Evolutionary conservation across 495 filamentous ascomycete species (phyloP).

Genomic region (Cudoniella acicularis): DNA sequence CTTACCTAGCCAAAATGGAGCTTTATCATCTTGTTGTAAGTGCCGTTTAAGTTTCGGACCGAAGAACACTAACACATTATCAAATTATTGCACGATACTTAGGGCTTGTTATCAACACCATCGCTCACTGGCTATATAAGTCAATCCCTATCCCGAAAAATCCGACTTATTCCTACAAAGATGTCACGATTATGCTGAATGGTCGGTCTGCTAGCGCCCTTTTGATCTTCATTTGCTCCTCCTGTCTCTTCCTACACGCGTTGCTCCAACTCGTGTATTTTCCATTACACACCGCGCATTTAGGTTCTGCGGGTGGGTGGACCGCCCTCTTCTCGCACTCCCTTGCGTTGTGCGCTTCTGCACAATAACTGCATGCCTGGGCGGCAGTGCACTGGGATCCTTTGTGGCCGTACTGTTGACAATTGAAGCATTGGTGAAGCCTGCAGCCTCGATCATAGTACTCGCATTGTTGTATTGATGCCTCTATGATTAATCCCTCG

Average conservation of each 20-base stretch:
- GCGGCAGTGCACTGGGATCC: conserved; percentile 14
- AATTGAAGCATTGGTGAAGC: conserved; percentile 21
- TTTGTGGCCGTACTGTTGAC: conserved; percentile 20
- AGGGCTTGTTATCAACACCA: conserved; percentile 60
- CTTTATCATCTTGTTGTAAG: conserved; percentile 15
- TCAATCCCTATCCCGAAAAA: conserved; percentile 59
- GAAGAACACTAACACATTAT: conserved; percentile 16
- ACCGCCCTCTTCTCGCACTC: conserved; percentile 18
- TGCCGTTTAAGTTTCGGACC: conserved; percentile 11
- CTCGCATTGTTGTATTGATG: conserved; percentile 12
- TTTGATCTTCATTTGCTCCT: conserved; percentile 9
- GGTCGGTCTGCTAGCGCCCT: conserved; percentile 38
- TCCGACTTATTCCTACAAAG: conserved; percentile 59
- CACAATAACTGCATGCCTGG: conserved; percentile 23
- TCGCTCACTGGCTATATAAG: conserved; percentile 61
- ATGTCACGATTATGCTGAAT: conserved; percentile 75
- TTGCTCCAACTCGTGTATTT: conserved; percentile 19
- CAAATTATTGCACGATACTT: conserved; percentile 45
- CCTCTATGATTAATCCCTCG: conserved; percentile 8
- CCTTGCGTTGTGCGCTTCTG: conserved; percentile 16
- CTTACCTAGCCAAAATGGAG: conserved; percentile 12
- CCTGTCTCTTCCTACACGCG: conserved; percentile 21
- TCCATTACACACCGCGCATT: conserved; percentile 22
- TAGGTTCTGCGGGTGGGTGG: conserved; percentile 7
- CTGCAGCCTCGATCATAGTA: conserved; percentile 16